Evolutionary conservation across 2,329 filamentous ascomycete genomes (phyloP).

Genomic region (Fusarium sp.): DNA sequence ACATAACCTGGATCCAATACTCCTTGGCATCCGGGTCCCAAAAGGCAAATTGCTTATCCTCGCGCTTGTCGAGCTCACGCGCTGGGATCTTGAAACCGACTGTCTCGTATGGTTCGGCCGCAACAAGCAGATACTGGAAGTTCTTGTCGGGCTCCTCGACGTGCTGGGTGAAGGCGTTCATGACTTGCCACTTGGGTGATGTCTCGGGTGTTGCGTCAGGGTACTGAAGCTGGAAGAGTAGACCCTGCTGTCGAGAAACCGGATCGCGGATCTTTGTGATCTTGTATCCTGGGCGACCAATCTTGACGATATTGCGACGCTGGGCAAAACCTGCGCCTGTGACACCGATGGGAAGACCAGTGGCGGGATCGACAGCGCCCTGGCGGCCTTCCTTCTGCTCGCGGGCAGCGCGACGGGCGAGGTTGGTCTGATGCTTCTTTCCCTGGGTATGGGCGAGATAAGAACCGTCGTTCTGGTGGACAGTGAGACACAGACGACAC

Average conservation of each 20-base stretch:
- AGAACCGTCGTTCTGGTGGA: slow-evolving; percentile 98
- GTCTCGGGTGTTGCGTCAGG: slow-evolving; percentile 85
- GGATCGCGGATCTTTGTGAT: slow-evolving; percentile 96
- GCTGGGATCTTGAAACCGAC: slow-evolving; percentile 96
- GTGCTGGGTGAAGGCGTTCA: slow-evolving; percentile 97
- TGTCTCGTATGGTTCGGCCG: slow-evolving; percentile 97
- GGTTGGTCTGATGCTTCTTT: slow-evolving; percentile 98
- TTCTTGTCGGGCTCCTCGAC: slow-evolving; percentile 93
- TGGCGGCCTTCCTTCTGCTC: slow-evolving; percentile 89
- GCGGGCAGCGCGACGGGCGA: slow-evolving; percentile 92
- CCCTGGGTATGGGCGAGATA: slow-evolving; percentile 99
- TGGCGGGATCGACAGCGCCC: slow-evolving; percentile 71
- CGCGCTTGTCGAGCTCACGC: slow-evolving; percentile 88
- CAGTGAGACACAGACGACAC: slow-evolving; percentile 94
- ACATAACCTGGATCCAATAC: slow-evolving; percentile 97
- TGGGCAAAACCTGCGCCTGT: slow-evolving; percentile 73
- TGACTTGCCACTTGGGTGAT: slow-evolving; percentile 88
- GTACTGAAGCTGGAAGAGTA: slow-evolving; percentile 97
- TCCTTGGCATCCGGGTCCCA: slow-evolving; percentile 96
- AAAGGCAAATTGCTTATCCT: slow-evolving; percentile 91
- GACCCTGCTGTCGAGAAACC: slow-evolving; percentile 84
- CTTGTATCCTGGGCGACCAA: slow-evolving; percentile 95
- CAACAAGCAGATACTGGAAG: slow-evolving; percentile 94
- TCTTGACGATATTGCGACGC: slow-evolving; percentile 90
- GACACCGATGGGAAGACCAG: slow-evolving; percentile 78